phyloP scores from a whole-genome alignment of 2,329 filamentous ascomycete genomes.

The Aspergillus fijiensis region DNA sequence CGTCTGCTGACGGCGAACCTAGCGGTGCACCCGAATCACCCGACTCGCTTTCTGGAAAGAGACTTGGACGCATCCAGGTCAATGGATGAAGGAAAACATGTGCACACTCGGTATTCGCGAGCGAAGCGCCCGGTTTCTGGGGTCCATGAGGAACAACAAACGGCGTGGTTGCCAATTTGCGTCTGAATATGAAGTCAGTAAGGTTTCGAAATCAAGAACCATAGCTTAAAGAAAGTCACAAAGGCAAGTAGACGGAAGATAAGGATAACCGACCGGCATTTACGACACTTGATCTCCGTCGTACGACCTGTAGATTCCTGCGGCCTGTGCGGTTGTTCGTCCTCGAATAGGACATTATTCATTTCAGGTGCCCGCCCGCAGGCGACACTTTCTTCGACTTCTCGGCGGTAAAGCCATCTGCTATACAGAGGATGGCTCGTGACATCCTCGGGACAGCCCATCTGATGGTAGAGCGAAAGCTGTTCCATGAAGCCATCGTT shows the following conservation, averaged over 20 bases:
- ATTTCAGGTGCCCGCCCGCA: constrained; percentile 76
- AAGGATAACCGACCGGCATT: constrained; percentile 67
- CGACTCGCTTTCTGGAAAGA: constrained; percentile 47
- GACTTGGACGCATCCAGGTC: constrained; percentile 86
- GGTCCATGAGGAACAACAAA: constrained; percentile 67
- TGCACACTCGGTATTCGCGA: constrained; percentile 57
- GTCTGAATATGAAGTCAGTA: constrained; percentile 40
- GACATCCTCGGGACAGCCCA: constrained; percentile 72
- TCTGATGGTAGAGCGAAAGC: constrained; percentile 80
- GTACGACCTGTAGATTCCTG: constrained; percentile 23
- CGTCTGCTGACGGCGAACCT: constrained; percentile 56
- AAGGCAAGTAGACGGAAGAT: not conserved
- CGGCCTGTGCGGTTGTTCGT: constrained; percentile 43
- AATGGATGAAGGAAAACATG: constrained; percentile 91
- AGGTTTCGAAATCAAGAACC: not conserved
- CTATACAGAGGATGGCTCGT: constrained; percentile 75
- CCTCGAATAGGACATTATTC: constrained; percentile 72
- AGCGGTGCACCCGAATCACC: constrained; percentile 17
- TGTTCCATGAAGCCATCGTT: constrained; percentile 92
- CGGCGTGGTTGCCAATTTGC: constrained; percentile 60
- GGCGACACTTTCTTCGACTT: constrained; percentile 66
- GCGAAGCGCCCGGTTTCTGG: constrained; percentile 22
- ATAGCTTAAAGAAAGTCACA: not conserved
- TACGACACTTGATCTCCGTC: constrained; percentile 79
- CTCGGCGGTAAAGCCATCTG: constrained; percentile 68